Evolutionary conservation across 2,329 filamentous ascomycete species (phyloP).

Genomic region (Colletotrichum sp.): DNA sequence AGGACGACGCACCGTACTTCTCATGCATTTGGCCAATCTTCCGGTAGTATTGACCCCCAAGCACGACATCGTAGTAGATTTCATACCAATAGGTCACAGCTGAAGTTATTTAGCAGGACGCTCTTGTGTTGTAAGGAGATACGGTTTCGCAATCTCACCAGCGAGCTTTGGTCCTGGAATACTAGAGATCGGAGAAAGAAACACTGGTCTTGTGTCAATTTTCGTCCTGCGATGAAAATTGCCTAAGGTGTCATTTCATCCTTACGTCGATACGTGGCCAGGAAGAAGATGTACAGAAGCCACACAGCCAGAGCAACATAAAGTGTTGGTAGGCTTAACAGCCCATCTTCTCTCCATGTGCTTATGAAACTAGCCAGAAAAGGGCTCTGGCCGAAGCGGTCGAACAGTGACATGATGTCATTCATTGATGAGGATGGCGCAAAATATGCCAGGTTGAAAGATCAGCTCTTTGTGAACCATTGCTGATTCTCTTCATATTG

Average conservation of each 20-base stretch:
- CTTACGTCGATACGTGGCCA: background rate
- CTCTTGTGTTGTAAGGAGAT: background rate
- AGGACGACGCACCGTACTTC: background rate
- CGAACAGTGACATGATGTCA: background rate
- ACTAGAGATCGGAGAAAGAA: background rate
- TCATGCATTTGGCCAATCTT: background rate
- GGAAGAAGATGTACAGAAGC: background rate
- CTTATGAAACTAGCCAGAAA: background rate
- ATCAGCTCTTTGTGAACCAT: background rate
- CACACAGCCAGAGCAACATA: background rate
- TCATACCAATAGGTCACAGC: background rate
- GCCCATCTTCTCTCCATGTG: background rate
- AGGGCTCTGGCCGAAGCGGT: background rate
- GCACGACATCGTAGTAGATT: background rate
- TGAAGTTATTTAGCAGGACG: background rate
- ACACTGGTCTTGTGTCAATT: too few species aligned
- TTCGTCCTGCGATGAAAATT: background rate
- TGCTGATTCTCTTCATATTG: background rate
- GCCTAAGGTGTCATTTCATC: background rate
- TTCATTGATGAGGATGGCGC: background rate
- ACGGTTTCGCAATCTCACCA: background rate
- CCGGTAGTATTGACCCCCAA: background rate
- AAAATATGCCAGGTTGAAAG: background rate
- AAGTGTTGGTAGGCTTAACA: background rate
- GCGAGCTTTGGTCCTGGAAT: background rate